These are phyloP conservation scores for Kregervanrija delftensis DNA, from an alignment of 805 yeast species.

Conservation along the genomic window DNA sequence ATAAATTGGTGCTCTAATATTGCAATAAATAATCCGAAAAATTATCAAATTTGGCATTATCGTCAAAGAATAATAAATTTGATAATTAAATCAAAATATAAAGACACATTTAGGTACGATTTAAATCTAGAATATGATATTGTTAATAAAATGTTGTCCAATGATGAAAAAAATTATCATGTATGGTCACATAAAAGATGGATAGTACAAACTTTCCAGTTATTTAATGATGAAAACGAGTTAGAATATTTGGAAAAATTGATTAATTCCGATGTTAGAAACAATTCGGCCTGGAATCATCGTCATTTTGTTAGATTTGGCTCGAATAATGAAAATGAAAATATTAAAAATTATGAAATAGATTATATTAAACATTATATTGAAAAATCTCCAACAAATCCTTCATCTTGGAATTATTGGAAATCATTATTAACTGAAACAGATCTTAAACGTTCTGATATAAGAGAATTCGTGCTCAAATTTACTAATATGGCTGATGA, in stretches of 20 bases:
- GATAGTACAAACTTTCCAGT: constrained; percentile 54
- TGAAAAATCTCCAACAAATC: constrained; percentile 65
- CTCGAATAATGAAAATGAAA: constrained; percentile 7
- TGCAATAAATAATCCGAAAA: constrained; percentile 74
- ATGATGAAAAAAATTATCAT: constrained; percentile 88
- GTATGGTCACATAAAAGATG: constrained; percentile 93
- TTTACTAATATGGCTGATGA: constrained; percentile 28
- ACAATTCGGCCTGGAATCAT: constrained; percentile 93
- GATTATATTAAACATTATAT: constrained; percentile 46
- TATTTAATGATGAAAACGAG: constrained; percentile 42
- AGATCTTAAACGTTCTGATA: too few relatives aligned
- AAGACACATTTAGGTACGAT: constrained; percentile 23
- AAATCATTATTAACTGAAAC: constrained; percentile 7
- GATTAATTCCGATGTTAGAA: constrained; percentile 61
- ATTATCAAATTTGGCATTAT: constrained; percentile 97
- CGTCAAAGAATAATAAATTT: constrained; percentile 56
- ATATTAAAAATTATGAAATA: constrained; percentile 40
- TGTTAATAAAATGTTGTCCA: constrained; percentile 58
- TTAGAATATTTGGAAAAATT: constrained; percentile 40
- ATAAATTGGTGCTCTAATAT: constrained; percentile 73
- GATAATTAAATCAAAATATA: constrained; percentile 5
- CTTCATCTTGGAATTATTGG: constrained; percentile 81
- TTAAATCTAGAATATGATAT: constrained; percentile 54
- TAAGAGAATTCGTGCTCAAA: constrained; percentile 38
- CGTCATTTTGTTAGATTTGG: constrained; percentile 53